Percentiles rank a stretch among this genome's conserved stretches.
Evolutionary conservation across 1,139 yeast species (phyloP).

Genomic region (Candida tetrigidarum): DNA sequence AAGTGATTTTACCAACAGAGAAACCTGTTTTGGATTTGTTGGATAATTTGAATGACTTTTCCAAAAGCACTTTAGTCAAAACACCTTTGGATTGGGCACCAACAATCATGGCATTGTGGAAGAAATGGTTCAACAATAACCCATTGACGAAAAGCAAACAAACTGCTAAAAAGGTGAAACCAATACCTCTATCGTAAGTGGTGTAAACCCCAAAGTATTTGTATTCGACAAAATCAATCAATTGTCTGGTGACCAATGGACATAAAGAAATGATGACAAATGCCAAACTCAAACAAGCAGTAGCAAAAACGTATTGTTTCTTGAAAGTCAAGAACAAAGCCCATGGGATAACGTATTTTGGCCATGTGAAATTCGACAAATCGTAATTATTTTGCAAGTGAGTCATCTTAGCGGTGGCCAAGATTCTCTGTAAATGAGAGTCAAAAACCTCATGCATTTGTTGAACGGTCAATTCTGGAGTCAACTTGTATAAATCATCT

Average conservation of each 20-base stretch:
- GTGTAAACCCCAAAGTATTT: slow-evolving; percentile 39
- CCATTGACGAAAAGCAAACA: slow-evolving; percentile 45
- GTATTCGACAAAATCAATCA: slow-evolving; percentile 46
- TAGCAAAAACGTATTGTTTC: slow-evolving; percentile 39
- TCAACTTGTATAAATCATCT: slow-evolving; percentile 42
- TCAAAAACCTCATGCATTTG: slow-evolving; percentile 40
- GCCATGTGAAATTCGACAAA: slow-evolving; percentile 39
- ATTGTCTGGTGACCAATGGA: slow-evolving; percentile 43
- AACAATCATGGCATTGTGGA: slow-evolving; percentile 50
- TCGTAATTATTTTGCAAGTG: slow-evolving; percentile 29
- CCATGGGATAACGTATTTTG: slow-evolving; percentile 36
- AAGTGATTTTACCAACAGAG: slow-evolving; percentile 45
- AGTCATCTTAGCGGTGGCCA: slow-evolving; percentile 26
- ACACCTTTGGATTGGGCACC: slow-evolving; percentile 51
- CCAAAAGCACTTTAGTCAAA: slow-evolving; percentile 41
- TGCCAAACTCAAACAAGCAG: slow-evolving; percentile 39
- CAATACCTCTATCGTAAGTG: slow-evolving; percentile 41
- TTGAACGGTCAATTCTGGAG: slow-evolving; percentile 45
- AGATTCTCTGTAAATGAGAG: slow-evolving; percentile 24
- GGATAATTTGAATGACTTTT: slow-evolving; percentile 44
- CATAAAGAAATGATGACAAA: slow-evolving; percentile 45
- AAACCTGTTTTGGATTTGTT: slow-evolving; percentile 39
- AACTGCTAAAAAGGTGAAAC: slow-evolving; percentile 46
- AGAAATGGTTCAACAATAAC: slow-evolving; percentile 45
- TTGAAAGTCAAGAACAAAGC: slow-evolving; percentile 43